Percentiles rank a stretch among this genome's conserved stretches.
Conservation (phyloP, 805 yeast genomes). For the Kazachstania viticola region DNA sequence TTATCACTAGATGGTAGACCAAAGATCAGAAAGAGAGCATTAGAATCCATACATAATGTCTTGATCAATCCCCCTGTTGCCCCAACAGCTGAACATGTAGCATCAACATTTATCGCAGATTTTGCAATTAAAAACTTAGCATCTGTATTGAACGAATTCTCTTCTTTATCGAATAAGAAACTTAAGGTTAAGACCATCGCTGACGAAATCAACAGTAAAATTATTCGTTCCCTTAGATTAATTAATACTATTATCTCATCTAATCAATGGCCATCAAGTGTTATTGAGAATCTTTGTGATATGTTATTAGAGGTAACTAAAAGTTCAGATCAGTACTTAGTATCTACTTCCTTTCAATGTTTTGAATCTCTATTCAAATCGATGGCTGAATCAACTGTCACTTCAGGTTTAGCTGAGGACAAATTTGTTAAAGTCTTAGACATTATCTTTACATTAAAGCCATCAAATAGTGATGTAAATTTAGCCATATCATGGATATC, state of each 20-base stretch:
- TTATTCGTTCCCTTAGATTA: slow-evolving; percentile 70
- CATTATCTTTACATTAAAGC: slow-evolving; percentile 67
- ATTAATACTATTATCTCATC: slow-evolving; percentile 59
- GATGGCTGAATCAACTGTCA: slow-evolving; percentile 15
- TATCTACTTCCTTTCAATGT: slow-evolving; percentile 71
- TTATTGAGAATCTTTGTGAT: slow-evolving; percentile 66
- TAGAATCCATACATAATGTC: slow-evolving; percentile 67
- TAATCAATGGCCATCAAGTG: slow-evolving; percentile 70
- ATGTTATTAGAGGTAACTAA: slow-evolving; percentile 62
- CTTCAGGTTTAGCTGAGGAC: slow-evolving; percentile 49
- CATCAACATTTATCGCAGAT: slow-evolving; percentile 57
- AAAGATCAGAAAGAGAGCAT: slow-evolving; percentile 89
- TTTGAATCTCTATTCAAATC: slow-evolving; percentile 32
- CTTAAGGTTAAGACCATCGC: slow-evolving; percentile 25
- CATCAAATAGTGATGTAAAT: slow-evolving; percentile 71
- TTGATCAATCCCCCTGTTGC: slow-evolving; percentile 60
- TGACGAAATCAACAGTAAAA: slow-evolving; percentile 42
- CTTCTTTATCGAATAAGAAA: slow-evolving; percentile 27
- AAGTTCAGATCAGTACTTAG: slow-evolving; percentile 73
- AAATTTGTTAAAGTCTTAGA: slow-evolving; percentile 54
- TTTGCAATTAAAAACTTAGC: slow-evolving; percentile 48
- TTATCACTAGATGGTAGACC: slow-evolving; percentile 83
- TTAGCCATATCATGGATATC: slow-evolving; percentile 93
- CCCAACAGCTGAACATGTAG: slow-evolving; percentile 70
- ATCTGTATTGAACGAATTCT: slow-evolving; percentile 31